These are phyloP conservation scores for Candida mesenterica DNA, from an alignment of 1,139 yeast species.

Conservation along the genomic window DNA sequence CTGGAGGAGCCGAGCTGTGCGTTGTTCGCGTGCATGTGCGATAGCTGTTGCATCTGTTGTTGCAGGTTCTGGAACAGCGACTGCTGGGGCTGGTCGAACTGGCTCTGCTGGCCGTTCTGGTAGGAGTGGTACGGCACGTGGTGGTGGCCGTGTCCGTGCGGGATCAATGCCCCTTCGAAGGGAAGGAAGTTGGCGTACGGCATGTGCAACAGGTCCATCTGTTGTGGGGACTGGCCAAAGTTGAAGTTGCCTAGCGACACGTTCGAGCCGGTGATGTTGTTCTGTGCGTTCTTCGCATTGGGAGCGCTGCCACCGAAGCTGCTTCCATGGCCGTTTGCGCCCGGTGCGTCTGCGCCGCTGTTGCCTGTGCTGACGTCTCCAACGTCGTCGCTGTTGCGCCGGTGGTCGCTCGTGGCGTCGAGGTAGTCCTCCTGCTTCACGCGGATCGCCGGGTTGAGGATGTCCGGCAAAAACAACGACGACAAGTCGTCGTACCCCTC, in stretches of 20 bases:
- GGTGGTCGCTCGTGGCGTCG: too few relatives aligned
- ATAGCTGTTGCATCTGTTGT: constrained; percentile 6
- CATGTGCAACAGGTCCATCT: constrained; percentile 3
- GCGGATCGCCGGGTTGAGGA: constrained; percentile 24
- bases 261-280: not conserved
- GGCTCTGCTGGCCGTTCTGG: constrained; percentile 1
- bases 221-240: constrained; percentile 5
- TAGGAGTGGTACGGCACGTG: constrained; percentile 1
- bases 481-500: constrained; percentile 42
- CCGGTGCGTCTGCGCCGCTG: not conserved
- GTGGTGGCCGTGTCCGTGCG: constrained; percentile 6
- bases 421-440: constrained; percentile 23
- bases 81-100: constrained; percentile 8
- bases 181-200: constrained; percentile 11
- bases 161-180: constrained; percentile 8
- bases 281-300: not conserved
- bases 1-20: too few relatives aligned
- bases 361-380: not conserved
- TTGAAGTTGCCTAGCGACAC: constrained; percentile 2
- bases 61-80: constrained; percentile 9
- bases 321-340: not conserved
- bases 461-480: constrained; percentile 44
- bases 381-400: not conserved
- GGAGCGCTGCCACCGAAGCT: too few relatives aligned
- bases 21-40: constrained; percentile 1